Evolutionary conservation across 495 filamentous ascomycete species (phyloP), one percentile per base, ranked within the genome.

Genomic region (Penicillium roqueforti): DNA sequence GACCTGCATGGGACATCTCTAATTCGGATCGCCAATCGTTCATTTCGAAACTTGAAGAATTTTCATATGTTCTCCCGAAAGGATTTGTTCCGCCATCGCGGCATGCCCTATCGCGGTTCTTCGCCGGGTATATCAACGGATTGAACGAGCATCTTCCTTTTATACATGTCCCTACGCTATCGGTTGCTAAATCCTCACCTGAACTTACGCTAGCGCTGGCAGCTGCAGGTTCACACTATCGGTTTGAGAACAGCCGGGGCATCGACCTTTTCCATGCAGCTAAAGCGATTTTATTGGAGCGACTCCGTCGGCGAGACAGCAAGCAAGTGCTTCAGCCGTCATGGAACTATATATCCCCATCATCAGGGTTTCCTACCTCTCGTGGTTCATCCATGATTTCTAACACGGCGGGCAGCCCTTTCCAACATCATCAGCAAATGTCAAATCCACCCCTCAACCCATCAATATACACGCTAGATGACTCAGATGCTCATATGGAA

Each of bases 191-290:
- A 50, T 68, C 64, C 45, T 74, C 74, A 6, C 70, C 72, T 6
- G 77, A 80, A 54, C 68, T 78, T 8, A 73, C 73, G 1, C 61
- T 80, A 14, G 76, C 73, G 7, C 63, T 76, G 40, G 77, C 76
- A 44, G 77, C 77, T 18, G 73, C 73, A 11, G 77, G 77, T 1
- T 73, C 76, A 32, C 73, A 76, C 50, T 79, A 80, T 53, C 76
- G 85, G 11, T 87, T 87, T 54, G 85, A 88, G 57, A 84, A 81
- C 38, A 78, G 80, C 43, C 74, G 82, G 32, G 85, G 83, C 0
- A 83, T 86, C 56, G 82, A 85, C 11, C 69, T 91, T 6, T 91
- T 87, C 72, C 84, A 87, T 67, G 86, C 86, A 6, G 71, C 76
- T 2, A 78, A 76, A 53, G 69, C 75, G 14, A 71, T 80, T 16